Evolutionary conservation across 495 filamentous ascomycete genomes (phyloP).

Genomic region (Trichoderma asperelloides): DNA sequence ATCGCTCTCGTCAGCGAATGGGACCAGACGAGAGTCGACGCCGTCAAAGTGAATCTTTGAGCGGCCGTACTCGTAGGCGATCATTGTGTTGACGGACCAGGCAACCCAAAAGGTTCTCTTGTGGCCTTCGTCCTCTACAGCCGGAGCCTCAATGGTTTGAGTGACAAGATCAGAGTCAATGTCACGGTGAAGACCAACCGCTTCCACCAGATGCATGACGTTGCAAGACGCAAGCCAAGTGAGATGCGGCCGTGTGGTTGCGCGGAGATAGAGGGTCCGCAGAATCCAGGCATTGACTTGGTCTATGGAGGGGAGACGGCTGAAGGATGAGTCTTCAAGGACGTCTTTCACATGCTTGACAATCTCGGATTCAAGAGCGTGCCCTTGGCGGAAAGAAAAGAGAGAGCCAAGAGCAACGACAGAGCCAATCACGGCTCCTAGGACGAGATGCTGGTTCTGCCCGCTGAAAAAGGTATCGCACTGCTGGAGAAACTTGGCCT

Average conservation of each 20-base stretch:
- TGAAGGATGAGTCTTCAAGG: slow-evolving; percentile 33
- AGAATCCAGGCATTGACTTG: slow-evolving; percentile 46
- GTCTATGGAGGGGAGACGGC: slow-evolving; percentile 21
- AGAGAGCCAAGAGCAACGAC: slow-evolving; percentile 20
- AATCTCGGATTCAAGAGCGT: slow-evolving; percentile 25
- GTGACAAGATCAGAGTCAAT: slow-evolving; percentile 9
- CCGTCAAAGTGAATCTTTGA: slow-evolving; percentile 24
- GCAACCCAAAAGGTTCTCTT: slow-evolving; percentile 22
- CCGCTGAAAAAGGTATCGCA: neutral
- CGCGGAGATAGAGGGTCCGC: slow-evolving; percentile 42
- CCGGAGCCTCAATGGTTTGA: neutral
- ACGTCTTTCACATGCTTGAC: slow-evolving; percentile 33
- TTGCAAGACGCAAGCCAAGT: slow-evolving; percentile 49
- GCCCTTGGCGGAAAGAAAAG: slow-evolving; percentile 12
- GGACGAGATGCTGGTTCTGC: neutral
- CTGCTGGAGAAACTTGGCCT: neutral
- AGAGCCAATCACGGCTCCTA: neutral
- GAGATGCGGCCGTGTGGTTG: slow-evolving; percentile 43
- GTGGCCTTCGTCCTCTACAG: neutral
- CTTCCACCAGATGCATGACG: slow-evolving; percentile 45
- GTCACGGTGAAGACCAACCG: slow-evolving; percentile 38
- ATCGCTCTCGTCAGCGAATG: neutral
- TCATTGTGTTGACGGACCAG: slow-evolving; percentile 36
- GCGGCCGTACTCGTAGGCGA: slow-evolving; percentile 41
- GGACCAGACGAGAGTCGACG: neutral